A percentile compares a stretch with the other conserved stretches of the same genome.
phyloP scores from a whole-genome alignment of 164 flowering plant genomes.

The Berberis vulgaris region DNA sequence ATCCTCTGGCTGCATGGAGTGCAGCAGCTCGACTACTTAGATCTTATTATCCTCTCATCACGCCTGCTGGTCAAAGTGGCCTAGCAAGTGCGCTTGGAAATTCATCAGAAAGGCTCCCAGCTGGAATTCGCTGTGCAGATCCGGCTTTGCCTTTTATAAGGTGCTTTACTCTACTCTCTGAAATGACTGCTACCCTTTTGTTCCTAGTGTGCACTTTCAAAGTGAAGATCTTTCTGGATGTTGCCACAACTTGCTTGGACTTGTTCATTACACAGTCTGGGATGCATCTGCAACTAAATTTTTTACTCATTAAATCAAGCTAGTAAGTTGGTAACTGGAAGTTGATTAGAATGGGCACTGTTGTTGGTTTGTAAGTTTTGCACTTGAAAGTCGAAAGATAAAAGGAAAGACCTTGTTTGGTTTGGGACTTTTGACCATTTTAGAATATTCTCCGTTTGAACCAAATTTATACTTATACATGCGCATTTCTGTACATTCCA shows the following conservation, averaged over 20 bases:
- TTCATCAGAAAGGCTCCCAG: slow-evolving; percentile 86
- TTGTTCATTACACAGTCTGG: no score
- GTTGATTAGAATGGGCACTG: no score
- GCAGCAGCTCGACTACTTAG: slow-evolving; percentile 95
- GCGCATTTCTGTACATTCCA: background rate
- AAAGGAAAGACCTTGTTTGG: no score
- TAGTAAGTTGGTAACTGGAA: no score
- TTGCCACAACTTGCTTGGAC: no score
- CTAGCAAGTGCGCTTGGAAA: slow-evolving; percentile 84
- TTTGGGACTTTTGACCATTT: no score
- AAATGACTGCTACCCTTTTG: background rate
- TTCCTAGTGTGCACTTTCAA: background rate
- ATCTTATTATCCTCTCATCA: slow-evolving; percentile 91
- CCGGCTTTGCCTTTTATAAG: slow-evolving; percentile 95
- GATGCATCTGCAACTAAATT: no score
- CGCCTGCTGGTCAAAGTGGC: slow-evolving; percentile 96
- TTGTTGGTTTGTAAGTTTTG: no score
- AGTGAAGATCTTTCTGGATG: background rate
- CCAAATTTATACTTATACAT: no score
- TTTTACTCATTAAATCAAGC: no score
- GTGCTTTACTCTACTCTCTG: slow-evolving; percentile 23
- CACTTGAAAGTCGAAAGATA: no score
- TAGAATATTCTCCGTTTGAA: no score
- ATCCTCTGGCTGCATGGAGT: slow-evolving; percentile 99
- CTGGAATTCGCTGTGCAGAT: slow-evolving; percentile 93